Evolutionary conservation across 345 rosid genomes (phyloP), one percentile per base, ranked within the genome.

Genomic region (Pseudoturritis turrita): DNA sequence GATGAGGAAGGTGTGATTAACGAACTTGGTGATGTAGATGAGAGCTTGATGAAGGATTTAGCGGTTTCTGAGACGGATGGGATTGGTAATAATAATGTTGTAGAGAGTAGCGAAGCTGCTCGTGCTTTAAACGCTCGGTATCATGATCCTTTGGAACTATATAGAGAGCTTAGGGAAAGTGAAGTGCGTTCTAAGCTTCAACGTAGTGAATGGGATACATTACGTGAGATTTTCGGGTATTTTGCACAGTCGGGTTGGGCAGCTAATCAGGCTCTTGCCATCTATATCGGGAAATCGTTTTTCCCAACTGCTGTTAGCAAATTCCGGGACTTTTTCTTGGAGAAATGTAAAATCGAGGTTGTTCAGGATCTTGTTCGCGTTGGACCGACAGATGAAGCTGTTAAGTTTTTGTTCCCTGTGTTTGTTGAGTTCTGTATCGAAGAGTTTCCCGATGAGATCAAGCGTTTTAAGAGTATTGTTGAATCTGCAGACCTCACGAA

Each of bases 381-480:
- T 40, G 95, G 98, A 68, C 88, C 91, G 1, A 81, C 79, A 9
- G 83, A 84, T 65, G 91, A 73, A 23, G 88, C 98, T 54, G 79
- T 86, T 53, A 87, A 80, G 81, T 88, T 91, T 65, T 71, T 94
- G 70, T 91, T 94, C 76, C 96, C 97, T 25, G 68, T 89, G 72
- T 88, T 94, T 78, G 91, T 88, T 10, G 98, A 94, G 77, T 89
- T 82, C 58, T 94, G 97, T 62, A 76, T 93, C 31, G 89, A 84
- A 70, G 81, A 84, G 74, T 91, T 87, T 78, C 86, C 96, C 6
- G 84, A 88, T 55, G 90, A 87, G 83, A 89, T 94, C 62, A 86
- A 82, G 78, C 82, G 79, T 52, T 93, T 90, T 37, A 71, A 58
- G 68, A 44, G 80, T 57, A 79, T 87, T 89, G 73, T 87, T 68